These are phyloP conservation scores for Sanghuangporus weigelae DNA, from an alignment of 1,284 basidiomycete species.

Conservation along the genomic window DNA sequence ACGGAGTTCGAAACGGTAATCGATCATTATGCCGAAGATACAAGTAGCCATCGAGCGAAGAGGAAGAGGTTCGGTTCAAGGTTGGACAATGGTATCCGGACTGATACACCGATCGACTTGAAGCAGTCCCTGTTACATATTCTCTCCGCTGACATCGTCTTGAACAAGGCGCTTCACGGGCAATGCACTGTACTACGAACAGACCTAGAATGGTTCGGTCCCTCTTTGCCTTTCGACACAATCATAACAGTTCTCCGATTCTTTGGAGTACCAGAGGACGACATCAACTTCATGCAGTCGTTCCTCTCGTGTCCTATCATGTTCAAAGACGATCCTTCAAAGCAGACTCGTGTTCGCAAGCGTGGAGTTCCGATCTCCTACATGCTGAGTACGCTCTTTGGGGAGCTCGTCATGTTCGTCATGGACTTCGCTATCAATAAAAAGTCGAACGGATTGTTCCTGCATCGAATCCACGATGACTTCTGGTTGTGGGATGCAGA, in stretches of 20 bases:
- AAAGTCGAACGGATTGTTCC: conserved; percentile 31
- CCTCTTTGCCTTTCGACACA: conserved; percentile 36
- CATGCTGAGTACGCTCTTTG: conserved; percentile 31
- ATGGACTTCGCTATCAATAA: conserved; percentile 43
- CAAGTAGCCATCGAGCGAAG: not conserved
- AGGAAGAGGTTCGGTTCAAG: not conserved
- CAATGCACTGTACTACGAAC: conserved; percentile 33
- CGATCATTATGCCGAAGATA: conserved; percentile 4
- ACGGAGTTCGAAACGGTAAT: not conserved
- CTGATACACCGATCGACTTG: conserved; percentile 15
- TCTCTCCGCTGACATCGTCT: conserved; percentile 33
- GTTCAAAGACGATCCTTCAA: conserved; percentile 15
- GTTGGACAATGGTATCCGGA: not conserved
- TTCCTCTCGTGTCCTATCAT: conserved; percentile 30
- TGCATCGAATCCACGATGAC: conserved; percentile 38
- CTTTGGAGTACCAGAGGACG: conserved; percentile 34
- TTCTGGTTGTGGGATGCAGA: conserved; percentile 36
- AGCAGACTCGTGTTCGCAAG: conserved; percentile 10
- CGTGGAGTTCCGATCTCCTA: conserved; percentile 22
- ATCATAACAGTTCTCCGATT: conserved; percentile 36
- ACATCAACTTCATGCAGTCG: conserved; percentile 32
- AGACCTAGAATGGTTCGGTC: conserved; percentile 42
- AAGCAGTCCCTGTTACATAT: conserved; percentile 30
- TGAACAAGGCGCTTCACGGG: conserved; percentile 32
- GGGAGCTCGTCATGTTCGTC: conserved; percentile 34